phyloP scores from a whole-genome alignment of 148 eudicot genomes.

The Arbutus unedo region DNA sequence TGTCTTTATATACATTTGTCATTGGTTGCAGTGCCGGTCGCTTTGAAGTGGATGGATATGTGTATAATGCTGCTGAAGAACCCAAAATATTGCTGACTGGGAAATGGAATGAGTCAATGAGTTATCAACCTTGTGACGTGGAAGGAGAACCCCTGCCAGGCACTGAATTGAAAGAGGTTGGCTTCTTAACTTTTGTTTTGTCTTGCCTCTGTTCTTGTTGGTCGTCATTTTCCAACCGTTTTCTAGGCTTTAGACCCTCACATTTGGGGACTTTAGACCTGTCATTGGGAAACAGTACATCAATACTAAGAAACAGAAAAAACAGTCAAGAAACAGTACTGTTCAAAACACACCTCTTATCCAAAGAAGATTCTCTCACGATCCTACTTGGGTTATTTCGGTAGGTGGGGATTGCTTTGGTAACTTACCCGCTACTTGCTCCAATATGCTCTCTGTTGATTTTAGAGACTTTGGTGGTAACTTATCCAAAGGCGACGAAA shows the following conservation, averaged over 20 bases:
- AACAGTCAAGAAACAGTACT: neutral
- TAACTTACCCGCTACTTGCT: neutral
- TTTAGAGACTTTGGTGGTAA: neutral
- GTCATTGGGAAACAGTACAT: neutral
- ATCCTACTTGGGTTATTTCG: neutral
- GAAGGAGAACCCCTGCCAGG: slow-evolving; percentile 95
- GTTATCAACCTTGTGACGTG: slow-evolving; percentile 88
- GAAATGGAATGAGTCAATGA: slow-evolving; percentile 88
- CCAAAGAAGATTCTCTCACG: neutral
- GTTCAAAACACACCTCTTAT: neutral
- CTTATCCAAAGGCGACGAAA: neutral
- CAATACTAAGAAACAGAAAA: neutral
- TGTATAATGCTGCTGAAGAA: slow-evolving; percentile 84
- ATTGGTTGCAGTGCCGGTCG: slow-evolving; percentile 74
- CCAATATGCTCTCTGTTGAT: neutral
- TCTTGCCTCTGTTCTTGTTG: neutral
- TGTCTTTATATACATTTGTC: neutral
- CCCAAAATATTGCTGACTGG: slow-evolving; percentile 97
- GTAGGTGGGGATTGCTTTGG: neutral
- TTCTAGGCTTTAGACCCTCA: neutral
- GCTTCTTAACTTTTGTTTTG: slow-evolving; percentile 6
- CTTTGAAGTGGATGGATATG: slow-evolving; percentile 98
- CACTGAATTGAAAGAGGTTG: slow-evolving; percentile 87
- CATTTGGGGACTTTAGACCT: neutral
- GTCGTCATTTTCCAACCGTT: neutral